Evolutionary conservation across 805 yeast species (phyloP).

Genomic region (Candida tallmaniae): DNA sequence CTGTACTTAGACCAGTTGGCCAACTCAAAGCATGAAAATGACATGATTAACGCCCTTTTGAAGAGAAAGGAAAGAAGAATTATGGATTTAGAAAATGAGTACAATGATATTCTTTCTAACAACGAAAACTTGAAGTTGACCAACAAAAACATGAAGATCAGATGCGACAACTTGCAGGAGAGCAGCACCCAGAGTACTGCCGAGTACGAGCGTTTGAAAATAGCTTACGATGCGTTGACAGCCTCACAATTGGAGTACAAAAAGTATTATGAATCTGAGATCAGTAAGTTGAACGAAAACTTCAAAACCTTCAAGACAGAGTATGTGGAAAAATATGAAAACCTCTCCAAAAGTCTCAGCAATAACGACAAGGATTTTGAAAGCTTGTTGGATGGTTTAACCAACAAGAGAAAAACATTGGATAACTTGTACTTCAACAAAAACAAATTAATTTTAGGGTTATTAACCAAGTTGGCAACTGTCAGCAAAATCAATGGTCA

Average conservation of each 20-base stretch:
- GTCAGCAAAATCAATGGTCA: slow-evolving; percentile 47
- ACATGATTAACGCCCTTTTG: slow-evolving; percentile 63
- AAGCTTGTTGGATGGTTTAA: slow-evolving; percentile 45
- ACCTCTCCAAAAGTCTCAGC: slow-evolving; percentile 33
- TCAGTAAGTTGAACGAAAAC: slow-evolving; percentile 31
- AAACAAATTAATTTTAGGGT: slow-evolving; percentile 40
- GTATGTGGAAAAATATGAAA: slow-evolving; percentile 28
- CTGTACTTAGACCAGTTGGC: slow-evolving; percentile 59
- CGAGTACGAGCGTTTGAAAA: slow-evolving; percentile 53
- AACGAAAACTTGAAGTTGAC: slow-evolving; percentile 48
- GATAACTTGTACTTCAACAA: slow-evolving; percentile 47
- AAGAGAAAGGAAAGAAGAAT: slow-evolving; percentile 69
- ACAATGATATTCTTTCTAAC: slow-evolving; percentile 42
- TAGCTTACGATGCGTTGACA: slow-evolving; percentile 54
- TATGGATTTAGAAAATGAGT: slow-evolving; percentile 57
- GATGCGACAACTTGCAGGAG: slow-evolving; percentile 46
- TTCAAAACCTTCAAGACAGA: slow-evolving; percentile 35
- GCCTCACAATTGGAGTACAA: slow-evolving; percentile 51
- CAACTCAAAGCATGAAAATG: slow-evolving; percentile 72
- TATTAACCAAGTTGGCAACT: slow-evolving; percentile 40
- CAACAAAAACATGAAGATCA: slow-evolving; percentile 45
- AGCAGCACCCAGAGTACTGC: slow-evolving; percentile 40
- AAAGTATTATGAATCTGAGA: slow-evolving; percentile 41
- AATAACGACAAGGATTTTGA: slow-evolving; percentile 47
- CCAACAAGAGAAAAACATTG: slow-evolving; percentile 43